Evolutionary conservation across 768 basidiomycete genomes (phyloP).

Genomic region (Calocybe gangraenosa): DNA sequence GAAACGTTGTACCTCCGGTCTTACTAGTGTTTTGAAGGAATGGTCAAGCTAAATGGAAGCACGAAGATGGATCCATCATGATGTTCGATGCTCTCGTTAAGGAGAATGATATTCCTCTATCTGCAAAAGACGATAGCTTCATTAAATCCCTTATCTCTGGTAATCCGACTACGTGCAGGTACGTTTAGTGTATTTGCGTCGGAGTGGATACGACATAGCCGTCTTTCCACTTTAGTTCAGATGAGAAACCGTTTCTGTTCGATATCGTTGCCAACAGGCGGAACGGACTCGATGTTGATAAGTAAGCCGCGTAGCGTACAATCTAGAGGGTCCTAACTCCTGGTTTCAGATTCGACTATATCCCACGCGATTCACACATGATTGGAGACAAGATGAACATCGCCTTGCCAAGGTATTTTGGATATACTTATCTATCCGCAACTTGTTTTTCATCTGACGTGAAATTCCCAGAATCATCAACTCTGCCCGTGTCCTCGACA

Average conservation of each 20-base stretch:
- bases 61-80: constrained; percentile 78
- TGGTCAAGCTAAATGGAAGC: constrained; percentile 60
- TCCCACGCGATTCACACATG: constrained; percentile 68
- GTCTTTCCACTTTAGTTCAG: constrained; percentile 19
- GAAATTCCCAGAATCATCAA: constrained; percentile 50
- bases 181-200: constrained; percentile 18
- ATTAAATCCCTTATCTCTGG: constrained; percentile 81
- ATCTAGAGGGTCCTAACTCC: constrained; percentile 1
- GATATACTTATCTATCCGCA: background rate
- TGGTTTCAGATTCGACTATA: constrained; percentile 71
- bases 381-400: constrained; percentile 60
- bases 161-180: constrained; percentile 48
- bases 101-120: constrained; percentile 49
- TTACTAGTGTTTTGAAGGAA: too few relatives aligned
- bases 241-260: constrained; percentile 72
- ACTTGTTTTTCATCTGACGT: too few relatives aligned
- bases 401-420: constrained; percentile 41
- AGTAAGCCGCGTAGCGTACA: constrained; percentile 36
- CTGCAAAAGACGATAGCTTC: constrained; percentile 46
- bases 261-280: constrained; percentile 81
- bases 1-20: too few relatives aligned
- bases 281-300: constrained; percentile 86
- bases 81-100: constrained; percentile 72
- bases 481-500: constrained; percentile 70
- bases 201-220: background rate